These are phyloP conservation scores for Raddia distichophylla DNA, from an alignment of 176 grass and related monocot species.

Conservation along the genomic window DNA sequence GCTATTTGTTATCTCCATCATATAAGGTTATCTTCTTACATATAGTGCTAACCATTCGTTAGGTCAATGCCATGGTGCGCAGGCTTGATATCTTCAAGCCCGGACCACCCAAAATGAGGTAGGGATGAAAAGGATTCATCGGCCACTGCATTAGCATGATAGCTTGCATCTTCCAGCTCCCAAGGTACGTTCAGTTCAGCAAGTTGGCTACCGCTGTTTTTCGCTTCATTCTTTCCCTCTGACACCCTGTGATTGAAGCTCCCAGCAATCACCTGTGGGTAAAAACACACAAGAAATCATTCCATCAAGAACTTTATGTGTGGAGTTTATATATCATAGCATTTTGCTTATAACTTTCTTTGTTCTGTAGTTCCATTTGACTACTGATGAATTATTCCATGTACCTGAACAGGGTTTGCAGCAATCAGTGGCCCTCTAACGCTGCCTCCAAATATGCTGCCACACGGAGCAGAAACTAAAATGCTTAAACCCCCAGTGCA, in stretches of 20 bases:
- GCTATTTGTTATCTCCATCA: background rate
- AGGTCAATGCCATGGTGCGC: slow-evolving; percentile 11
- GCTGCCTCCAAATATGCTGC: slow-evolving; percentile 43
- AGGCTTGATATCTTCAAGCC: slow-evolving; percentile 10
- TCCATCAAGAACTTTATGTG: background rate
- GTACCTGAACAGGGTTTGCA: slow-evolving; percentile 57
- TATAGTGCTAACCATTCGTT: background rate
- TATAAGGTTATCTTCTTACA: background rate
- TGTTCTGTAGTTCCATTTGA: background rate
- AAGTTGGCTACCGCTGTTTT: slow-evolving; percentile 5
- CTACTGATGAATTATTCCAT: background rate
- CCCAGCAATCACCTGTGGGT: slow-evolving; percentile 46
- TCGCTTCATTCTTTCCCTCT: slow-evolving; percentile 36
- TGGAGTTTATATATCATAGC: background rate
- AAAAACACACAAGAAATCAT: background rate
- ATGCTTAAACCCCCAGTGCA: slow-evolving; percentile 40
- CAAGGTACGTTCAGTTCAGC: slow-evolving; percentile 9
- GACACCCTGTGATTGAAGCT: slow-evolving; percentile 45
- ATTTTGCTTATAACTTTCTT: background rate
- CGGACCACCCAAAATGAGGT: slow-evolving; percentile 17
- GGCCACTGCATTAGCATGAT: background rate
- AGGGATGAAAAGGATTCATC: background rate
- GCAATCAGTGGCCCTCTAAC: slow-evolving; percentile 45
- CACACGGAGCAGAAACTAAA: slow-evolving; percentile 41
- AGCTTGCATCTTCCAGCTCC: slow-evolving; percentile 20